Conservation (phyloP, 495 filamentous ascomycete species). For the Penicillium maclennaniae region DNA sequence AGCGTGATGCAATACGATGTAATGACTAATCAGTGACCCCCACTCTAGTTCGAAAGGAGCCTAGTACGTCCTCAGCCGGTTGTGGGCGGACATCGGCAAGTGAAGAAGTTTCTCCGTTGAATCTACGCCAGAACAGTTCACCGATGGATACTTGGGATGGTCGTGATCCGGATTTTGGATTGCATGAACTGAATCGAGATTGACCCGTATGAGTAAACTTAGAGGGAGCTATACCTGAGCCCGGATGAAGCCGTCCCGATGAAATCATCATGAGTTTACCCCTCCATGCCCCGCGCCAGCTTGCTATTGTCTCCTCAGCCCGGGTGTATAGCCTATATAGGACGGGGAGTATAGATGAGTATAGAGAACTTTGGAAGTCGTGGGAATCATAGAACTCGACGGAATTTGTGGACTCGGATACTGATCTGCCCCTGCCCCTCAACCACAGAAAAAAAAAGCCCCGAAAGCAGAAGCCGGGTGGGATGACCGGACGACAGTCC, state of each 20-base stretch:
- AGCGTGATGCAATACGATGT: not conserved
- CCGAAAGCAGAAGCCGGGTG: constrained; percentile 24
- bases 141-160: constrained; percentile 21
- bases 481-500: constrained; percentile 43
- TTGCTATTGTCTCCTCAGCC: not conserved
- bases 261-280: constrained; percentile 18
- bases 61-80: constrained; percentile 14
- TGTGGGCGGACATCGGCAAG: constrained; percentile 16
- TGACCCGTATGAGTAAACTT: not conserved
- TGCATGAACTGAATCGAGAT: not conserved
- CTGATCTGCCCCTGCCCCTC: constrained; percentile 6
- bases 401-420: constrained; percentile 12
- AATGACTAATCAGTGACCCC: constrained; percentile 11
- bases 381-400: not conserved
- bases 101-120: constrained; percentile 25
- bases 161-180: not conserved
- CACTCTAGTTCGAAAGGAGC: constrained; percentile 24
- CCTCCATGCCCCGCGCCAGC: constrained; percentile 39
- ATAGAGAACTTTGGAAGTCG: not conserved
- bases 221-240: not conserved
- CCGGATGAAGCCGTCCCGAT: constrained; percentile 1
- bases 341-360: not conserved
- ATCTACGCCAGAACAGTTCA: constrained; percentile 28
- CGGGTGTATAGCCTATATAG: not conserved
- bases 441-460: constrained; percentile 2